Evolutionary conservation across 768 basidiomycete species (phyloP).

Genomic region (Hydnomerulius pinastri): DNA sequence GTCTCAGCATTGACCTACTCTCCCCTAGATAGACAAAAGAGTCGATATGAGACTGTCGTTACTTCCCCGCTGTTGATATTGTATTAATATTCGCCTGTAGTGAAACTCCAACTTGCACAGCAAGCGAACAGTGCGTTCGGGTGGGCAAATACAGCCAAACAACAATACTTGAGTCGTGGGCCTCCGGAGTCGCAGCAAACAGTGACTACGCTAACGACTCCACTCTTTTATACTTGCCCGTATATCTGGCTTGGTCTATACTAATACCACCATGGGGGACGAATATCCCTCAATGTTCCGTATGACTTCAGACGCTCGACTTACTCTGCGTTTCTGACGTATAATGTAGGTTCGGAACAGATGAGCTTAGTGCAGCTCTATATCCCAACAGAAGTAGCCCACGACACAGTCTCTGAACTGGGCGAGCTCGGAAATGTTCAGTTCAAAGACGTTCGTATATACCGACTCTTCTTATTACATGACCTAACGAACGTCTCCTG

Average conservation of each 20-base stretch:
- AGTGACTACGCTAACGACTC: too few species aligned
- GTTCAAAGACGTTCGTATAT: constrained; percentile 87
- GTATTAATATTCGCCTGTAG: too few species aligned
- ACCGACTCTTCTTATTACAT: background rate
- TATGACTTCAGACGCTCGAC: constrained; percentile 30
- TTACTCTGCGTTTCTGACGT: constrained; percentile 5
- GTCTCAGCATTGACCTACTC: too few species aligned
- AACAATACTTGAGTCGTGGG: too few species aligned
- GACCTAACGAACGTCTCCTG: constrained; percentile 5
- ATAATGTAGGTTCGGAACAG: constrained; percentile 80
- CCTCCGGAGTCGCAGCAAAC: too few species aligned
- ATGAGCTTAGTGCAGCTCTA: constrained; percentile 99
- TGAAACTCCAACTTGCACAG: too few species aligned
- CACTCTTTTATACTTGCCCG: background rate
- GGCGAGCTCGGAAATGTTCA: constrained; percentile 95
- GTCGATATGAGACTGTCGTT: too few species aligned
- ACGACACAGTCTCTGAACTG: constrained; percentile 93
- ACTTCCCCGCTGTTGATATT: too few species aligned
- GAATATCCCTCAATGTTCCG: constrained; percentile 86
- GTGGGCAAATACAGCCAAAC: too few species aligned
- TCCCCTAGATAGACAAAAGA: too few species aligned
- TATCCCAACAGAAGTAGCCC: constrained; percentile 95
- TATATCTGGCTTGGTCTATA: constrained; percentile 1
- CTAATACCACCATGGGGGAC: constrained; percentile 58
- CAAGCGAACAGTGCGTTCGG: too few species aligned